These are phyloP conservation scores for Penicillium sp. DNA, from an alignment of 2,329 filamentous ascomycete genomes.

Conservation along the genomic window DNA sequence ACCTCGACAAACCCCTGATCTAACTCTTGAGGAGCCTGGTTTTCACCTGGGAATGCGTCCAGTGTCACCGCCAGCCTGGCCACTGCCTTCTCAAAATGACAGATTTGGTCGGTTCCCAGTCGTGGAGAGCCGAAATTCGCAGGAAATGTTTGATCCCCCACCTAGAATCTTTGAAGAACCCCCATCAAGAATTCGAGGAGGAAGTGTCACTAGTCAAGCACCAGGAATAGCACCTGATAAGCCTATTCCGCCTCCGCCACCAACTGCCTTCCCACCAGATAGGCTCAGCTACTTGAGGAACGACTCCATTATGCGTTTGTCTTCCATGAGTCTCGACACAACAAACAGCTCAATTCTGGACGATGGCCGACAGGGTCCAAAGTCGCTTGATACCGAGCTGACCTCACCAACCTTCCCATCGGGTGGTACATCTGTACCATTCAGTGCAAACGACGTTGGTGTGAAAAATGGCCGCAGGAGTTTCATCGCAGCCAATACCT, in stretches of 20 bases:
- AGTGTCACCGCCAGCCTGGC: constrained; percentile 32
- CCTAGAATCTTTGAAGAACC: constrained; percentile 25
- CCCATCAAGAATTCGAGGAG: constrained; percentile 27
- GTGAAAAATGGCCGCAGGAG: constrained; percentile 31
- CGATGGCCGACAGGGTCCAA: constrained; percentile 28
- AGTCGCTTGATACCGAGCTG: constrained; percentile 29
- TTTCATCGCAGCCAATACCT: constrained; percentile 25
- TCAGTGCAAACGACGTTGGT: constrained; percentile 39
- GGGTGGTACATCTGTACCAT: constrained; percentile 37
- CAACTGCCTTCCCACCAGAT: constrained; percentile 30
- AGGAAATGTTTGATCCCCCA: constrained; percentile 23
- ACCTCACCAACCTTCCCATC: constrained; percentile 34
- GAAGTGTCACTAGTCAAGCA: constrained; percentile 36
- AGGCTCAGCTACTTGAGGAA: constrained; percentile 36
- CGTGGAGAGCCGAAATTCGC: constrained; percentile 20
- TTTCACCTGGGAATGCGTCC: constrained; percentile 29
- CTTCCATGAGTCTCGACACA: constrained; percentile 39
- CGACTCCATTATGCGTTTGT: constrained; percentile 36
- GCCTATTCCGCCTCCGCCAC: constrained; percentile 37
- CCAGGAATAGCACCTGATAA: constrained; percentile 36
- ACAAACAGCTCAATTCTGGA: constrained; percentile 42
- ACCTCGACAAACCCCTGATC: constrained; percentile 37
- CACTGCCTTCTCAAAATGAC: constrained; percentile 26
- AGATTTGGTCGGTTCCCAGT: constrained; percentile 25
- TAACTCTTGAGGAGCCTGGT: constrained; percentile 22